Conservation (phyloP, 2,329 filamentous ascomycete species). For the Paracamarosporium sp. region DNA sequence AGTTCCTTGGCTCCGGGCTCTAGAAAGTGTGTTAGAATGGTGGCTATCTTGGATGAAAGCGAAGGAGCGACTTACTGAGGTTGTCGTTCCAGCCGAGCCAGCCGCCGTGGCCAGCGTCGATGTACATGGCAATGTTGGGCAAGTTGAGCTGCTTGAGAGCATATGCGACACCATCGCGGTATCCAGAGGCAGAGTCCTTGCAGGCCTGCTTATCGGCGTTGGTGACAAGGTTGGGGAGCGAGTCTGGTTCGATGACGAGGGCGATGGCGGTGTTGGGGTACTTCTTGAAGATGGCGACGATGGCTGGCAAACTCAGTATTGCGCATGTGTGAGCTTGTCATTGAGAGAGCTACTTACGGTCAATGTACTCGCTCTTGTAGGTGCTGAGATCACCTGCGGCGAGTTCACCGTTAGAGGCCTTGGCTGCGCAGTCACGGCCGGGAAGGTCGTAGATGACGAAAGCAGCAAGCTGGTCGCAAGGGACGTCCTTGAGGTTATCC, state of each 20-base stretch:
- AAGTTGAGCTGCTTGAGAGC: slow-evolving; percentile 65
- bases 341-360: slow-evolving; percentile 43
- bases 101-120: slow-evolving; percentile 70
- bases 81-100: slow-evolving; percentile 72
- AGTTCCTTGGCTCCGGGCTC: slow-evolving; percentile 60
- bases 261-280: slow-evolving; percentile 56
- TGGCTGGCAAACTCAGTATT: slow-evolving; percentile 39
- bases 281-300: slow-evolving; percentile 61
- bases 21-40: slow-evolving; percentile 19
- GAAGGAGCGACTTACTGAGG: slow-evolving; percentile 44
- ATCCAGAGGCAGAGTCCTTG: slow-evolving; percentile 62
- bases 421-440: slow-evolving; percentile 69
- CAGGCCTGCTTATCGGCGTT: slow-evolving; percentile 63
- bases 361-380: slow-evolving; percentile 62
- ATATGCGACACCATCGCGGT: slow-evolving; percentile 65
- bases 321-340: neutral
- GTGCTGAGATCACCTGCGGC: slow-evolving; percentile 59
- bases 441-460: slow-evolving; percentile 71
- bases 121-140: slow-evolving; percentile 69
- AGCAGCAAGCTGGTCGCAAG: slow-evolving; percentile 57
- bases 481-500: slow-evolving; percentile 57
- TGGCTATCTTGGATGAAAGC: neutral
- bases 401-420: slow-evolving; percentile 70
- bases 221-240: slow-evolving; percentile 69
- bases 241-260: slow-evolving; percentile 65